Evolutionary conservation across 116 monocot genomes (phyloP), one percentile per base, ranked within the genome.

Genomic region (Posidonia oceanica): DNA sequence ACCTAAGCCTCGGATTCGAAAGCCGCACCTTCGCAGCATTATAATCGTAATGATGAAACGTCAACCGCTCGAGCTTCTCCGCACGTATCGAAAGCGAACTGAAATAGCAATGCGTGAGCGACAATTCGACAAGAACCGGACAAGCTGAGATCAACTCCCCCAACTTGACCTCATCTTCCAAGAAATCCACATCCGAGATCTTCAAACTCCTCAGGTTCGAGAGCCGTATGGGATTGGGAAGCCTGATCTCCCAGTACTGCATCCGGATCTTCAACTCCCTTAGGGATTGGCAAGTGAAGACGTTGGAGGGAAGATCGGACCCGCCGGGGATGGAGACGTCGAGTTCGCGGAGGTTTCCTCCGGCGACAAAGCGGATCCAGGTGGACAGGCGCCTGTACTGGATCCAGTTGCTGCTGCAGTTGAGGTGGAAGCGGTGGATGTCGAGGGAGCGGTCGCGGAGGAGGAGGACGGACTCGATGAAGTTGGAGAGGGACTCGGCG

Each of bases 401-500:
- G 51, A 67, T 52, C 48, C 51, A 67, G 5, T 67, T 44, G 67
- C 3, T 36, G 61, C 20, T 37, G 13, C 48, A 67, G 67, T 67
- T 15, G 42, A 67, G 67, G 21, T 17, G 12, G 67, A 67, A 51
- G 21, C 67, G 67, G 51, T 16, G 67, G 67, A 67, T 42, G 51
- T 51, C 48, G 4, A 48, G 18, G 67, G 52, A 67, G 3, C 51
- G 67, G 11, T 67, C 67, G 67, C 67, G 67, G 44, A 67, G 67
- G 20, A 67, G 67, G 51, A 67, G 67, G 44, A 67, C 42, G 22
- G 20, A 23, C 48, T 67, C 67, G 67, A 67, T 18, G 67, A 67
- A 67, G 67, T 67, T 52, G 67, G 67, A 67, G 67, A 67, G 52
- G 14, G 67, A 21, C 29, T 67, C 67, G 52, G 52, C 67, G 52